Percentiles rank a stretch among this genome's conserved stretches.
phyloP scores from a whole-genome alignment of 2,329 filamentous ascomycete species.

The Xylariaceae sp. region DNA sequence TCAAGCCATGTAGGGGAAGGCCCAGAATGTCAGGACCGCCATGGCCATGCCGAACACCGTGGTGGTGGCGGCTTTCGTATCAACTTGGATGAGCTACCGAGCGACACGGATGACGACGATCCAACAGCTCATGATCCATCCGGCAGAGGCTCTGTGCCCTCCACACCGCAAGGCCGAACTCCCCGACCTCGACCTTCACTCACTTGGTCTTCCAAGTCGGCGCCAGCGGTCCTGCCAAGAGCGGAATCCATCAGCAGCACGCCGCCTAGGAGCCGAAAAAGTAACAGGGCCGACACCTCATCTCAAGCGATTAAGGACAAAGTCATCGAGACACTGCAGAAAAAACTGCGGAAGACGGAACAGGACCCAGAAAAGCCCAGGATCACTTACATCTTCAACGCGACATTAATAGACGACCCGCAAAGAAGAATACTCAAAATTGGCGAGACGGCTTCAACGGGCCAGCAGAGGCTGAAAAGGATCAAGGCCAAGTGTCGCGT shows the following conservation, averaged over 20 bases:
- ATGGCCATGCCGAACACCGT: neutral
- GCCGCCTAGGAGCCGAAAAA: neutral
- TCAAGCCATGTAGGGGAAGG: neutral
- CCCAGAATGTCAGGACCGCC: neutral
- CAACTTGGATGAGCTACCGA: too few species aligned
- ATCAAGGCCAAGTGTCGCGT: neutral
- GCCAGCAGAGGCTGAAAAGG: neutral
- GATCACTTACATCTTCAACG: conserved; percentile 2
- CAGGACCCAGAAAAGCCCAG: neutral
- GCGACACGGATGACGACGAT: neutral
- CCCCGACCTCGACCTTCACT: neutral
- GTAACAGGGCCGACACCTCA: neutral
- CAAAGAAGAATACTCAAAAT: conserved; percentile 5
- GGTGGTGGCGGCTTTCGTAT: neutral
- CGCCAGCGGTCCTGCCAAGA: neutral
- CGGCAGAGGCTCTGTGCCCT: neutral
- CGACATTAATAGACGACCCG: neutral
- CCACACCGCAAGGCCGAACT: neutral
- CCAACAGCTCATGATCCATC: neutral
- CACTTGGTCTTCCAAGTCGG: neutral
- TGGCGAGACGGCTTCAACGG: neutral
- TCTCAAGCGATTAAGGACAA: neutral
- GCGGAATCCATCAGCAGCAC: neutral
- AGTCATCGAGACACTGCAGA: neutral
- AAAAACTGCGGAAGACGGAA: neutral